These are phyloP conservation scores for Kuraishia capsulata DNA, from an alignment of 805 yeast genomes.

Conservation along the genomic window DNA sequence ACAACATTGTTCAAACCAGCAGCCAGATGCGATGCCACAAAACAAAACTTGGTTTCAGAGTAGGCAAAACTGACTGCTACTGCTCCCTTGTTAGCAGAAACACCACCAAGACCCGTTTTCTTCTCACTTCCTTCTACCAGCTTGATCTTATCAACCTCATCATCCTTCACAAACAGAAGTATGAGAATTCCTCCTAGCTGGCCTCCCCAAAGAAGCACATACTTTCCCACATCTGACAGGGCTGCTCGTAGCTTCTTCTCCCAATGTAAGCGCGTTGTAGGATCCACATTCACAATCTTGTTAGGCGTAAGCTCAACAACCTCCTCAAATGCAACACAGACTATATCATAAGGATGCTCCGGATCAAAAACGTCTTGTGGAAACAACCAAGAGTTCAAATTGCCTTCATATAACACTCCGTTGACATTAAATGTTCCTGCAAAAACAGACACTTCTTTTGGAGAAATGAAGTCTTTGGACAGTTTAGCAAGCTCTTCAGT, in stretches of 20 bases:
- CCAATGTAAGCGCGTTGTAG: constrained; percentile 51
- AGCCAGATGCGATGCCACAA: constrained; percentile 87
- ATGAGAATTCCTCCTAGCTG: constrained; percentile 82
- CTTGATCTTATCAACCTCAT: constrained; percentile 40
- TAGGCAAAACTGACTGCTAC: constrained; percentile 84
- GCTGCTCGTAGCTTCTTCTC: constrained; percentile 46
- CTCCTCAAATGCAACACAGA: constrained; percentile 84
- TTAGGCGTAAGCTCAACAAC: constrained; percentile 78
- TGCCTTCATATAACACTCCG: constrained; percentile 34
- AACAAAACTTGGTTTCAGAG: constrained; percentile 73
- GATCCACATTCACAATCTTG: constrained; percentile 74
- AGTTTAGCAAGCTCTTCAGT: constrained; percentile 29
- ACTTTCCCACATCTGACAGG: constrained; percentile 31
- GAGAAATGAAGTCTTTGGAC: constrained; percentile 28
- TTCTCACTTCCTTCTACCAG: constrained; percentile 65
- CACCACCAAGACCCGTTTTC: constrained; percentile 94
- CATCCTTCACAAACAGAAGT: constrained; percentile 55
- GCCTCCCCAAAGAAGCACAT: constrained; percentile 52
- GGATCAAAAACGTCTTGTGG: constrained; percentile 25
- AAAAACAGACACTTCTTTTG: constrained; percentile 31
- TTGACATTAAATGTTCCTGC: constrained; percentile 49
- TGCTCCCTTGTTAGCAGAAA: constrained; percentile 95
- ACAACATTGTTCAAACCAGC: constrained; percentile 79
- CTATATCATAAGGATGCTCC: constrained; percentile 50
- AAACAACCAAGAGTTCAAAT: constrained; percentile 33